Conservation (phyloP, 1,139 yeast genomes). For the Yamadazyma spencermartinsiae region DNA sequence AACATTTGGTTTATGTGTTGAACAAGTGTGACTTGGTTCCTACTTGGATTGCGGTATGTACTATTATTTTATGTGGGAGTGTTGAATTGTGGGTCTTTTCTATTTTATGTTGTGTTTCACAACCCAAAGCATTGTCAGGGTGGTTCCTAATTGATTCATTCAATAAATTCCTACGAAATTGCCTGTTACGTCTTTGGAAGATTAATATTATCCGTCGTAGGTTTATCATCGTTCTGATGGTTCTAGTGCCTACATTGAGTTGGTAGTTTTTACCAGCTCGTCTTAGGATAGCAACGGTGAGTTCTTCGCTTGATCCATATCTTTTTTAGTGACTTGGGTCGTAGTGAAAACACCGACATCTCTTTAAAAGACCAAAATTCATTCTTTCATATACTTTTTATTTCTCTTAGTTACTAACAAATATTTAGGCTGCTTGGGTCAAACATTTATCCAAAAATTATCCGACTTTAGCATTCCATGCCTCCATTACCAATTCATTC, state of each 20-base stretch:
- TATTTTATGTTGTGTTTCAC: slow-evolving; percentile 3
- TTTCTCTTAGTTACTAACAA: slow-evolving; percentile 43
- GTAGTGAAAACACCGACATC: slow-evolving; percentile 75
- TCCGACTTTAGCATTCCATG: slow-evolving; percentile 97
- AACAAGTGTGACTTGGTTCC: slow-evolving; percentile 99
- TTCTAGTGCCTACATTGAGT: slow-evolving; percentile 40
- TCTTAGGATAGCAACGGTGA: slow-evolving; percentile 40
- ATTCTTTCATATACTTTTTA: background rate
- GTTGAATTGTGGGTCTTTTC: background rate
- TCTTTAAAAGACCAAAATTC: background rate
- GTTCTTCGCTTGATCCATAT: slow-evolving; percentile 65
- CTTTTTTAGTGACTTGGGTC: slow-evolving; percentile 43
- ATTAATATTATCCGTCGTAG: slow-evolving; percentile 59
- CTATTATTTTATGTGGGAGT: slow-evolving; percentile 10
- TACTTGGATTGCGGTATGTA: slow-evolving; percentile 99
- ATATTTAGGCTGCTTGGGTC: slow-evolving; percentile 93
- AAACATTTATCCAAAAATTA: slow-evolving; percentile 87
- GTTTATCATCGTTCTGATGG: slow-evolving; percentile 46
- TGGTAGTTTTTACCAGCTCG: slow-evolving; percentile 41
- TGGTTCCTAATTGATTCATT: slow-evolving; percentile 30
- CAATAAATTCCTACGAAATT: slow-evolving; percentile 36
- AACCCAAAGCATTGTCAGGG: slow-evolving; percentile 76
- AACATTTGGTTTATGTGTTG: slow-evolving; percentile 89
- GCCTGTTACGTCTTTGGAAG: slow-evolving; percentile 99
- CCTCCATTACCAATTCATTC: slow-evolving; percentile 94